Percentiles rank a stretch among this genome's conserved stretches.
Evolutionary conservation across 2,329 filamentous ascomycete genomes (phyloP).

Genomic region (Neurospora crassa): DNA sequence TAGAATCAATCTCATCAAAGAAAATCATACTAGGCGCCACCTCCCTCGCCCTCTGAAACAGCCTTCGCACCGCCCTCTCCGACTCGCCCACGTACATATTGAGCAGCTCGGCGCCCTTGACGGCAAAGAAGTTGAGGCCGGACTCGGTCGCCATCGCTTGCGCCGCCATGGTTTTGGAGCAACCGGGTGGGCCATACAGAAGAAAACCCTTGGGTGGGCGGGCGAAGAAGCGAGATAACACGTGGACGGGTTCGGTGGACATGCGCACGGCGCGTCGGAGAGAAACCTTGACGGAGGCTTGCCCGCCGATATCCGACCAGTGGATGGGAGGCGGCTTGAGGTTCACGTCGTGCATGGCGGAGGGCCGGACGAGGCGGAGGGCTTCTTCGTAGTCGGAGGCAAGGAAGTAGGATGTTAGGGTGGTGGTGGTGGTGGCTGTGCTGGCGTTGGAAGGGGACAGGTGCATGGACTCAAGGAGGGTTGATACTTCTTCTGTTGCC

Average conservation of each 20-base stretch:
- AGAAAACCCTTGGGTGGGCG: slow-evolving; percentile 72
- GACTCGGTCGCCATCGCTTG: slow-evolving; percentile 87
- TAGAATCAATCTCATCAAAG: slow-evolving; percentile 92
- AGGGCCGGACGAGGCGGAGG: slow-evolving; percentile 61
- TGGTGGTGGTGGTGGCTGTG: not conserved
- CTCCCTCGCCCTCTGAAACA: slow-evolving; percentile 78
- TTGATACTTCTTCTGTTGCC: not conserved
- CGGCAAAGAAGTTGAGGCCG: slow-evolving; percentile 85
- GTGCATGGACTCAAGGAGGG: not conserved
- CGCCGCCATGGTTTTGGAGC: slow-evolving; percentile 87
- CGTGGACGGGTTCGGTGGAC: slow-evolving; percentile 23
- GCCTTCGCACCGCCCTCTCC: slow-evolving; percentile 72
- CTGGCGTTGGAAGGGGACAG: slow-evolving; percentile 10
- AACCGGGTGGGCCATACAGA: slow-evolving; percentile 86
- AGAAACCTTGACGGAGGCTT: slow-evolving; percentile 61
- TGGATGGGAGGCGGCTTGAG: slow-evolving; percentile 76
- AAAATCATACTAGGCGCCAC: slow-evolving; percentile 89
- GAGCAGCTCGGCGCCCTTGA: slow-evolving; percentile 87
- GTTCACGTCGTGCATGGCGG: slow-evolving; percentile 82
- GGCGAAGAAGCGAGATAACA: slow-evolving; percentile 28
- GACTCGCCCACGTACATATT: slow-evolving; percentile 98
- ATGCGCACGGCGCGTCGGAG: slow-evolving; percentile 42
- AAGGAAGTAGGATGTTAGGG: slow-evolving; percentile 22
- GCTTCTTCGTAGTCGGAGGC: slow-evolving; percentile 53
- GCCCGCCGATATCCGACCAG: slow-evolving; percentile 84